Conservation (phyloP, 768 basidiomycete genomes). For the Gyrodon lividus region DNA sequence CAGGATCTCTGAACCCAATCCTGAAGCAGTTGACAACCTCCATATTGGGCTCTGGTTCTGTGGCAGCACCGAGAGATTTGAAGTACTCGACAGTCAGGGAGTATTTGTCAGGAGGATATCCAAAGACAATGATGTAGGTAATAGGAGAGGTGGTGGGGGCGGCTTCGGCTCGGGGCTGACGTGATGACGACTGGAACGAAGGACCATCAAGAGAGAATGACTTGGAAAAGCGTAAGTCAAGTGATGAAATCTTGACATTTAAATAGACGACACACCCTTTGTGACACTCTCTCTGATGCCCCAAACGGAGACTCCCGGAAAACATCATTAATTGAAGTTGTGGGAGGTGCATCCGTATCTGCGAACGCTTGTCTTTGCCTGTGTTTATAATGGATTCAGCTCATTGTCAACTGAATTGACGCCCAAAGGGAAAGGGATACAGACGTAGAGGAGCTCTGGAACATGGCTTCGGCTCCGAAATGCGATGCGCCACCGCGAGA, state of each 20-base stretch:
- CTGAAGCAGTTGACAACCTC: conserved; percentile 81
- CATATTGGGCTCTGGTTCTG: conserved; percentile 62
- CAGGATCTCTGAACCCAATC: conserved; percentile 69
- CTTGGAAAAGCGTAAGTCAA: conserved; percentile 2
- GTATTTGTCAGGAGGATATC: conserved; percentile 83
- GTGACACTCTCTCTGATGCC: conserved; percentile 23
- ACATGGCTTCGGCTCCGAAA: conserved; percentile 86
- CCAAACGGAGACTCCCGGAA: conserved; percentile 49
- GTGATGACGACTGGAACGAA: conserved; percentile 12
- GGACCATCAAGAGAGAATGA: conserved; percentile 23
- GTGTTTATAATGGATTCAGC: conserved; percentile 8
- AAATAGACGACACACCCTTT: conserved; percentile 17
- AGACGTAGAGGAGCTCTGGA: conserved; percentile 54
- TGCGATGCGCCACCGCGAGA: conserved; percentile 64
- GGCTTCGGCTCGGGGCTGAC: conserved; percentile 24
- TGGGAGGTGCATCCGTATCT: conserved; percentile 82
- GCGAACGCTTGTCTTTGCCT: conserved; percentile 62
- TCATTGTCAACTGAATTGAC: neutral
- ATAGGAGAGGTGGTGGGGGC: conserved; percentile 39
- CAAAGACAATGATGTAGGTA: conserved; percentile 76
- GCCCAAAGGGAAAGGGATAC: conserved; percentile 4
- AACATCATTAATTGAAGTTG: conserved; percentile 71
- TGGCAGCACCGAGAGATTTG: conserved; percentile 66
- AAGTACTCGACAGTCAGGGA: conserved; percentile 72
- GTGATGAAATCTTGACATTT: neutral